Percentiles rank a stretch among this genome's conserved stretches.
phyloP scores from a whole-genome alignment of 345 rosid species.

The Gossypium stocksii region DNA sequence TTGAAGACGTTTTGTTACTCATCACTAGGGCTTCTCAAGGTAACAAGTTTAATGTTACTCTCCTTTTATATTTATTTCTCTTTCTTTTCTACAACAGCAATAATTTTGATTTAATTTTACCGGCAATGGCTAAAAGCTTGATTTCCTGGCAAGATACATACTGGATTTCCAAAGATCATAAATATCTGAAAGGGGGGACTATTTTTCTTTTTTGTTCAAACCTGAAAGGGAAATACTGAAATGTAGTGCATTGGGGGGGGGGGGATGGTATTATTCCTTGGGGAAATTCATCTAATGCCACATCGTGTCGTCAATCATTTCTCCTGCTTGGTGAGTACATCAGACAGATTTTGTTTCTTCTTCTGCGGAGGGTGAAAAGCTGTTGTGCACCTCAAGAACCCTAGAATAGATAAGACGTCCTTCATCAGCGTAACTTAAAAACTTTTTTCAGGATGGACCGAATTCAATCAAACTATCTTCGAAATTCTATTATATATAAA shows the following conservation, averaged over 20 bases:
- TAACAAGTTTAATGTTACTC: neutral
- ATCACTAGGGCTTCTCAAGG: constrained; percentile 11
- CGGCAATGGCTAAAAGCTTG: neutral
- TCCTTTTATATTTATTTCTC: neutral
- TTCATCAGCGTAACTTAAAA: neutral
- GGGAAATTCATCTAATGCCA: neutral
- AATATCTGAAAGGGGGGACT: too few species aligned
- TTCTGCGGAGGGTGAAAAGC: neutral
- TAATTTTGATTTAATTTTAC: neutral
- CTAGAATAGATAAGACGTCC: neutral
- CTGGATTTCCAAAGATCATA: neutral
- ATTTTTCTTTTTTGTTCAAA: too few species aligned
- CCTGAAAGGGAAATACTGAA: neutral
- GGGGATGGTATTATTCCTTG: neutral
- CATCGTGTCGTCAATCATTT: neutral
- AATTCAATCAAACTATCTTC: neutral
- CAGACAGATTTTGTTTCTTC: neutral
- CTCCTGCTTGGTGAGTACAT: neutral
- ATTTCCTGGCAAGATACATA: neutral
- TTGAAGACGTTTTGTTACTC: neutral
- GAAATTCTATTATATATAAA: neutral
- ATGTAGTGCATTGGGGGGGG: neutral
- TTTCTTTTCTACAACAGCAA: neutral
- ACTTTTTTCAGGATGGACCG: neutral
- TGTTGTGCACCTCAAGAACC: neutral